phyloP scores from a whole-genome alignment of 345 rosid genomes.

The Gossypium bickii region DNA sequence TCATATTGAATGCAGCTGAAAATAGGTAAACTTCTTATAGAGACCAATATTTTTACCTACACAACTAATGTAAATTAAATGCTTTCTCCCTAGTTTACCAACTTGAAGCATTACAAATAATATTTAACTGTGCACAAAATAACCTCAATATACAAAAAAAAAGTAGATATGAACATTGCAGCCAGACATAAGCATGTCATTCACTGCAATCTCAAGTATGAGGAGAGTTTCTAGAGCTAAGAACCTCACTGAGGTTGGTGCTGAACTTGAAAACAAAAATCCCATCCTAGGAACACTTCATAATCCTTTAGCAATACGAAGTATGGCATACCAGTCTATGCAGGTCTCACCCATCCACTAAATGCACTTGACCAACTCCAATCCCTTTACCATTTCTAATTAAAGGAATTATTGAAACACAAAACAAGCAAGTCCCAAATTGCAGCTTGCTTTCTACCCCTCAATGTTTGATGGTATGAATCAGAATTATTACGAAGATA shows the following conservation, averaged over 20 bases:
- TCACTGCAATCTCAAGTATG: background rate
- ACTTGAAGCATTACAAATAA: background rate
- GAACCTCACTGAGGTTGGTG: background rate
- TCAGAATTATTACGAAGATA: background rate
- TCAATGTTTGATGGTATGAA: background rate
- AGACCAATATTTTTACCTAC: background rate
- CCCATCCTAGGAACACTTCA: background rate
- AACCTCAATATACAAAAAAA: background rate
- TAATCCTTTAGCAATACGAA: background rate
- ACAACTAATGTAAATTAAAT: background rate
- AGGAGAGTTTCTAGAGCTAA: background rate
- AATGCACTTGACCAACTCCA: background rate
- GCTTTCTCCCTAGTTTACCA: background rate
- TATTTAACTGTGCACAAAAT: background rate
- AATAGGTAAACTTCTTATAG: background rate
- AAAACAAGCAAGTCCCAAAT: background rate
- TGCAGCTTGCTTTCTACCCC: background rate
- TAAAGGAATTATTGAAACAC: background rate
- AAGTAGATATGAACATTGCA: background rate
- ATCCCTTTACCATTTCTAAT: background rate
- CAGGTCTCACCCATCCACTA: background rate
- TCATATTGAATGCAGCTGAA: background rate
- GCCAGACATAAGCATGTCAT: background rate
- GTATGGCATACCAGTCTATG: background rate
- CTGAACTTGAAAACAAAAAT: background rate